These are phyloP conservation scores for Pyrenochaeta sp. DNA, from an alignment of 2,329 filamentous ascomycete genomes.

Conservation along the genomic window DNA sequence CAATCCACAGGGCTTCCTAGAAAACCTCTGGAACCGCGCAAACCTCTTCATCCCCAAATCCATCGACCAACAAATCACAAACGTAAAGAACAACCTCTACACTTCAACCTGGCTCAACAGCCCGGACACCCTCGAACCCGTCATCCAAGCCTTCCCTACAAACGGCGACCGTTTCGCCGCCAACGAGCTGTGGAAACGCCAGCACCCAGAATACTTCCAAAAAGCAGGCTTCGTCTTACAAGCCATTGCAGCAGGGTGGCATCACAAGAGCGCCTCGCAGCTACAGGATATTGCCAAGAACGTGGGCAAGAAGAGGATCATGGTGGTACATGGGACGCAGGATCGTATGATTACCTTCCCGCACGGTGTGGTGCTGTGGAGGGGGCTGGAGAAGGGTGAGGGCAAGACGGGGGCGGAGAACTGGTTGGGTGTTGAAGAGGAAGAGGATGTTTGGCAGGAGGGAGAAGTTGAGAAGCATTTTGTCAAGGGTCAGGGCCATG, in stretches of 20 bases:
- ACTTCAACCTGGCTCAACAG: conserved; percentile 67
- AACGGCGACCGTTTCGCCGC: conserved; percentile 87
- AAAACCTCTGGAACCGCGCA: conserved; percentile 69
- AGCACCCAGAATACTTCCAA: conserved; percentile 67
- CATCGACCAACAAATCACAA: conserved; percentile 70
- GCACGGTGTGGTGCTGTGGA: conserved; percentile 74
- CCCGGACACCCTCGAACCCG: conserved; percentile 63
- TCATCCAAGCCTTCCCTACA: conserved; percentile 66
- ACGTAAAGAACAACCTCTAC: conserved; percentile 73
- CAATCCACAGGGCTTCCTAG: conserved; percentile 54
- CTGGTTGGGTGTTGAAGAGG: conserved; percentile 43
- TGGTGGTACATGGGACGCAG: conserved; percentile 77
- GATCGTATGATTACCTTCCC: conserved; percentile 81
- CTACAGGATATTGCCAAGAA: conserved; percentile 70
- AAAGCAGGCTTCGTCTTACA: conserved; percentile 77
- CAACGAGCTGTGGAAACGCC: conserved; percentile 77
- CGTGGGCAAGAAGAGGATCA: conserved; percentile 76
- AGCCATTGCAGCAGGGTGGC: conserved; percentile 79
- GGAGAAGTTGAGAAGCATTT: conserved; percentile 64
- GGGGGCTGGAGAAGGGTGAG: conserved; percentile 67
- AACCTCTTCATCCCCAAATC: conserved; percentile 73
- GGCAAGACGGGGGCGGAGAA: conserved; percentile 44
- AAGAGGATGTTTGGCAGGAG: conserved; percentile 48
- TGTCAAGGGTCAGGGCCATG: conserved; percentile 78
- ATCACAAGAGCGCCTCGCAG: conserved; percentile 75